These are phyloP conservation scores for Pyrenochaeta sp. DNA, from an alignment of 2,329 filamentous ascomycete genomes.

Conservation along the genomic window DNA sequence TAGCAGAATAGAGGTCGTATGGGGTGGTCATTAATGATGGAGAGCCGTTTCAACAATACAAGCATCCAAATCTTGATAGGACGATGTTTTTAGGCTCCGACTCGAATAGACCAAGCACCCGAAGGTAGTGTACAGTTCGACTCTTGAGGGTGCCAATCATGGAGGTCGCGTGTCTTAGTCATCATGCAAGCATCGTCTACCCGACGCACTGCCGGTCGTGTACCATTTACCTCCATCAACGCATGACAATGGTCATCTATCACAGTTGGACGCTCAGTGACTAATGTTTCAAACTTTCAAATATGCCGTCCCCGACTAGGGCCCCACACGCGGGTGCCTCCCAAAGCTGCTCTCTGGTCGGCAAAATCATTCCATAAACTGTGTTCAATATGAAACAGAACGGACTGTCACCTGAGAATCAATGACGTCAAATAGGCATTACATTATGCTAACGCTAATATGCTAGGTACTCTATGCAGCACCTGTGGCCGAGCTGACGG, in stretches of 20 bases:
- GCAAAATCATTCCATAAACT: neutral
- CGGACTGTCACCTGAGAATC: neutral
- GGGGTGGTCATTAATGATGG: neutral
- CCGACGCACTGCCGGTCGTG: neutral
- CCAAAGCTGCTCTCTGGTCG: neutral
- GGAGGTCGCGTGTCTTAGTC: neutral
- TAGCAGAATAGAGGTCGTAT: neutral
- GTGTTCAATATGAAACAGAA: neutral
- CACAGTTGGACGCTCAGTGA: neutral
- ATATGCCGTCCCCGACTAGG: neutral
- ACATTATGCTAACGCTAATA: slow-evolving; percentile 14
- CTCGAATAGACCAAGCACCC: neutral
- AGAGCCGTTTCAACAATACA: neutral
- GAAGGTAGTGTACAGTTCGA: neutral
- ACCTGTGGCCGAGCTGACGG: slow-evolving; percentile 35
- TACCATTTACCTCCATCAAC: neutral
- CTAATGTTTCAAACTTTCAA: neutral
- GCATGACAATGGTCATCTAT: neutral
- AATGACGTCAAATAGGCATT: slow-evolving; percentile 9
- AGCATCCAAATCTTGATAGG: neutral
- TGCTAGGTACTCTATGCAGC: slow-evolving; percentile 16
- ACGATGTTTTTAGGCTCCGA: neutral
- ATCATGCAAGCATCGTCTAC: neutral
- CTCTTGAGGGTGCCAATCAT: neutral
- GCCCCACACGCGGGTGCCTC: neutral